Evolutionary conservation across 352 stramenopile species (phyloP), one percentile per base, ranked within the genome.

Genomic region (Phytophthora cryptogea): DNA sequence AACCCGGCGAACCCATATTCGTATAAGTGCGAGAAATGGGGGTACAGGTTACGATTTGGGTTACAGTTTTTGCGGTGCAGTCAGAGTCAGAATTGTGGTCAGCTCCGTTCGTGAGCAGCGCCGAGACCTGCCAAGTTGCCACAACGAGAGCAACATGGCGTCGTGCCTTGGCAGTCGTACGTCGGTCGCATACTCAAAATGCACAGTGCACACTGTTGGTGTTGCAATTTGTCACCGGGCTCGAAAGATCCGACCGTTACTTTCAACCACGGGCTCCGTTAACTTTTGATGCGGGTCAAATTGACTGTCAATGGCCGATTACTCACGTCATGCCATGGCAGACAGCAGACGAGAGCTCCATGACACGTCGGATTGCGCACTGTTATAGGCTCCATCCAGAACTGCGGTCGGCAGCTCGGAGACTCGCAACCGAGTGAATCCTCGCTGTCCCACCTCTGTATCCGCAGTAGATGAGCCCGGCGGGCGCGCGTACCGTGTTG

Each of bases 381-480:
- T 23, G 20, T 23, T 23, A 36, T 36, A 36, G 8, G 7, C 32
- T 10, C 20, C 9, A 36, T n/a, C 32, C 9, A 11, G 9, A 35
- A 36, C 9, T 36, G 32, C 9, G 32, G 9, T n/a, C 7, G n/a
- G n/a, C n/a, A n/a, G n/a, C n/a, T n/a, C n/a, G 20, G 7, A 36
- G 32, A 35, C 31, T 27, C n/a, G 37, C 39, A 27, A 14, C n/a
- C 28, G 33, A 56, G 60, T 68, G 60, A 68, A 68, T 68, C 60
- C 60, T 57, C 16, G 35, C 20, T 45, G 60, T 68, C 31, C 60
- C 54, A 68, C 60, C 36, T 53, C 26, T 63, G 60, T 59, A 63
- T 58, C 60, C 51, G 32, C 51, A 39, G 47, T 42, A 54, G 57
- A 52, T 48, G 41, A 33, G 26, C 43, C 14, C 8, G 59, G 27